Evolutionary conservation across 441 rosid genomes (phyloP).

Genomic region (Lepidium campestre): DNA sequence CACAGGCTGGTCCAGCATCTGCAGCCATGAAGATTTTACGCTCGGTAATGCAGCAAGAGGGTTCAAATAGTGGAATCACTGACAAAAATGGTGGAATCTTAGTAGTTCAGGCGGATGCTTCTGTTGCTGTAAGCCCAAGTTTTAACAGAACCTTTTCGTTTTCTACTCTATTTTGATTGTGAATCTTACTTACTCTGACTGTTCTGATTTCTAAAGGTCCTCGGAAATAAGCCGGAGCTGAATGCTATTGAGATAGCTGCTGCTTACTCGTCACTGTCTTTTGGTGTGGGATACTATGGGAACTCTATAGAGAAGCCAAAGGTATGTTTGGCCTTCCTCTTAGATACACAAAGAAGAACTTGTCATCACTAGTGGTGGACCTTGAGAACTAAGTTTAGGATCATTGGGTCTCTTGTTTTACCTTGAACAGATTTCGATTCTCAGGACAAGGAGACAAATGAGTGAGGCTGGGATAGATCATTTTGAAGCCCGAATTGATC

Average conservation of each 20-base stretch:
- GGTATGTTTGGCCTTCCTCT: slow-evolving; percentile 46
- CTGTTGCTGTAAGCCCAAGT: slow-evolving; percentile 40
- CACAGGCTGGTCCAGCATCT: slow-evolving; percentile 90
- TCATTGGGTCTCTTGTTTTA: neutral
- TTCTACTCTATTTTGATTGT: neutral
- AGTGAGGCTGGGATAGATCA: slow-evolving; percentile 36
- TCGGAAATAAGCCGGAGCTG: slow-evolving; percentile 44
- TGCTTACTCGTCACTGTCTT: slow-evolving; percentile 68
- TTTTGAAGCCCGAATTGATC: slow-evolving; percentile 83
- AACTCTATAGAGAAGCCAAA: slow-evolving; percentile 74
- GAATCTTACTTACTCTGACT: neutral
- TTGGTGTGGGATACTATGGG: slow-evolving; percentile 88
- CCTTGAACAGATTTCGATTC: slow-evolving; percentile 57
- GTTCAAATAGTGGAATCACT: slow-evolving; percentile 24
- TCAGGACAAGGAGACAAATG: slow-evolving; percentile 44
- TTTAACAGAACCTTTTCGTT: neutral
- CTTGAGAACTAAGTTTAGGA: neutral
- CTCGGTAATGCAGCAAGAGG: slow-evolving; percentile 40
- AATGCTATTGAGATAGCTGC: slow-evolving; percentile 90
- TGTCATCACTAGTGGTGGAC: neutral
- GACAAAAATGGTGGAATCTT: slow-evolving; percentile 71
- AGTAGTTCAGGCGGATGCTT: slow-evolving; percentile 76
- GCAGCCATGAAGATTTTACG: slow-evolving; percentile 68
- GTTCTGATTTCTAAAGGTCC: slow-evolving; percentile 34
- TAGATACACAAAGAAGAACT: neutral